Conservation (phyloP, 805 yeast species). For the Suhomyces sp. region DNA sequence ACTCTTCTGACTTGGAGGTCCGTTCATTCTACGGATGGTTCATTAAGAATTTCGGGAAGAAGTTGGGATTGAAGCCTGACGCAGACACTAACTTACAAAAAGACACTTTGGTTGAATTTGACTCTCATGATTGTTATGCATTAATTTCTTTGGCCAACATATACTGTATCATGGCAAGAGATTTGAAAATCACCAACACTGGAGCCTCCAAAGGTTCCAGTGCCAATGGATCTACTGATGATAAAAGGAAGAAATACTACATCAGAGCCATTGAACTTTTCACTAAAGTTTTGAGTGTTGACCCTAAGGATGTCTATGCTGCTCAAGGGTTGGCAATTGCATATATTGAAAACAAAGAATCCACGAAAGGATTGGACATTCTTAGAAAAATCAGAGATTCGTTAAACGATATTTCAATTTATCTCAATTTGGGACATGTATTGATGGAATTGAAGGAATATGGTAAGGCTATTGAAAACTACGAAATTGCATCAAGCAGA, state of each 20-base stretch:
- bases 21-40: slow-evolving; percentile 95
- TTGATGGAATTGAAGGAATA: slow-evolving; percentile 78
- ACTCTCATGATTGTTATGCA: slow-evolving; percentile 88
- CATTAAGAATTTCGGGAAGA: slow-evolving; percentile 58
- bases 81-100: slow-evolving; percentile 78
- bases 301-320: slow-evolving; percentile 85
- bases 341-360: slow-evolving; percentile 79
- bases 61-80: slow-evolving; percentile 47
- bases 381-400: slow-evolving; percentile 89
- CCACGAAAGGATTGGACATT: slow-evolving; percentile 76
- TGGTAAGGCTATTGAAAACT: slow-evolving; percentile 83
- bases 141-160: slow-evolving; percentile 86
- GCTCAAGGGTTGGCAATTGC: slow-evolving; percentile 97
- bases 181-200: slow-evolving; percentile 42
- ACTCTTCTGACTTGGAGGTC: slow-evolving; percentile 69
- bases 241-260: slow-evolving; percentile 69
- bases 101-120: slow-evolving; percentile 75
- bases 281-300: slow-evolving; percentile 82
- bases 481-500: slow-evolving; percentile 73
- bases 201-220: no score
- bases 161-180: slow-evolving; percentile 80
- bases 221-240: slow-evolving; percentile 40
- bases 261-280: slow-evolving; percentile 89
- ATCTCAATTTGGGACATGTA: slow-evolving; percentile 86
- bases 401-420: slow-evolving; percentile 77